A percentile compares a stretch with the other conserved stretches of the same genome.
phyloP scores from a whole-genome alignment of 2,329 filamentous ascomycete species.

The Alternaria incomplexa region DNA sequence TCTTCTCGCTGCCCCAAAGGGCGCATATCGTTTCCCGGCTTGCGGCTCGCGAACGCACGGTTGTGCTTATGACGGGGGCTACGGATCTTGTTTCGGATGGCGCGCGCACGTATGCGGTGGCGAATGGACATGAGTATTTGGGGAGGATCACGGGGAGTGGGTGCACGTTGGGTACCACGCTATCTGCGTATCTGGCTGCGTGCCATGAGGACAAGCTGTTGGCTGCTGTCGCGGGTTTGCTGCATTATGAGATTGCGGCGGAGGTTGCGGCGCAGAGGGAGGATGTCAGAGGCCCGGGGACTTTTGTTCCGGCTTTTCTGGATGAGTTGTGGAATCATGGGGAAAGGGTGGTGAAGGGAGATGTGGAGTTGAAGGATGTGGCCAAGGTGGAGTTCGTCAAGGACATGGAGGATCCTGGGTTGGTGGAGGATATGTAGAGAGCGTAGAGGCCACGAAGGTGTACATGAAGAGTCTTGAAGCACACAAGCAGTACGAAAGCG shows the following conservation, averaged over 20 bases:
- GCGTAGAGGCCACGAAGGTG: neutral
- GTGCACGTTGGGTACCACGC: slow-evolving; percentile 81
- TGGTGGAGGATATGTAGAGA: neutral
- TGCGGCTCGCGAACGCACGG: slow-evolving; percentile 70
- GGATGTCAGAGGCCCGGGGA: slow-evolving; percentile 79
- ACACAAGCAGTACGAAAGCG: neutral
- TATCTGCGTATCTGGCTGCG: slow-evolving; percentile 74
- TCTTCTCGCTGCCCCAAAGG: slow-evolving; percentile 60
- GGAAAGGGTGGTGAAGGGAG: slow-evolving; percentile 18
- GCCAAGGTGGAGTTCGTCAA: slow-evolving; percentile 28
- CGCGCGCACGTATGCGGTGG: slow-evolving; percentile 67
- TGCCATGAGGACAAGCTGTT: slow-evolving; percentile 55
- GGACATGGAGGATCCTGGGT: slow-evolving; percentile 11
- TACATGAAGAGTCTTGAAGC: neutral
- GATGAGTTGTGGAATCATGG: slow-evolving; percentile 65
- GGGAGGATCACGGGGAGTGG: slow-evolving; percentile 76
- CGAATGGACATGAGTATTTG: slow-evolving; percentile 77
- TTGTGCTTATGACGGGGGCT: slow-evolving; percentile 83
- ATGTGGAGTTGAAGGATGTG: slow-evolving; percentile 19
- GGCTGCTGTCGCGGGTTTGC: slow-evolving; percentile 73
- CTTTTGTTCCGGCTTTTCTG: slow-evolving; percentile 83
- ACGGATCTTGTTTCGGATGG: slow-evolving; percentile 83
- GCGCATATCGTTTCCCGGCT: slow-evolving; percentile 69
- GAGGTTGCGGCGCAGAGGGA: slow-evolving; percentile 65
- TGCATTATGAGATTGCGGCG: slow-evolving; percentile 80